Evolutionary conservation across 495 filamentous ascomycete species (phyloP), one percentile per base, ranked within the genome.

Genomic region (Podospora conica): DNA sequence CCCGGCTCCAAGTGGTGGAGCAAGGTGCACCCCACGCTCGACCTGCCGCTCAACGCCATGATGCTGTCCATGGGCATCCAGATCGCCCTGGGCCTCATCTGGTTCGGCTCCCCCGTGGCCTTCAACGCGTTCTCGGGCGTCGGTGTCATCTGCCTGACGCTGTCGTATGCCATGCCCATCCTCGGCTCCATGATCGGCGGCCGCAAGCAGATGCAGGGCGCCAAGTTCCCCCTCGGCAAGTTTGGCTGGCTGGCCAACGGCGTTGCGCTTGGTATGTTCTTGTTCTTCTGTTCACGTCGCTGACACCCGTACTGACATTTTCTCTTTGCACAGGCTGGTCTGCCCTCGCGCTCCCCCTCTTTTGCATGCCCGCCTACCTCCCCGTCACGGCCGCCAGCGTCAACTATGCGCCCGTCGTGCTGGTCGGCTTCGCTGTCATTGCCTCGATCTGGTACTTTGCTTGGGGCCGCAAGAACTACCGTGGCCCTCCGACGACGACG

Each of bases 381-480:
- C 87, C 87, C 2, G 86, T 88, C 24, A 84, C 79, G 2, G 79
- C 76, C 9, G 77, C 83, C 67, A 87, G 82, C 23, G 75, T 89
- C 68, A 88, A 88, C 71, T 89, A 89, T 69, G 88, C 87, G 1
- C 83, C 85, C 8, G 87, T 88, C 0, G 87, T 87, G 3, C 77
- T 82, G 28, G 82, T 86, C 22, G 87, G 84, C 2, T 88, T 89
- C 63, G 80, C 86, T 58, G 75, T 76, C 12, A 74, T 87, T 25
- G 82, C 78, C 18, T 69, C 69, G 7, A 63, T 69, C 53, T 82
- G 78, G 79, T 82, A 82, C 71, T 68, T 69, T 11, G 69, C 73
- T 53, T 80, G 89, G 80, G 89, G 89, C 40, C 83, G 86, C 65
- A 88, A 87, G 74, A 80, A 88, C 68, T 92, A 91, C 72, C 82